Evolutionary conservation across 192 early-diverging fungal genomes (phyloP).

Genomic region (Paraglomus brasilianum): DNA sequence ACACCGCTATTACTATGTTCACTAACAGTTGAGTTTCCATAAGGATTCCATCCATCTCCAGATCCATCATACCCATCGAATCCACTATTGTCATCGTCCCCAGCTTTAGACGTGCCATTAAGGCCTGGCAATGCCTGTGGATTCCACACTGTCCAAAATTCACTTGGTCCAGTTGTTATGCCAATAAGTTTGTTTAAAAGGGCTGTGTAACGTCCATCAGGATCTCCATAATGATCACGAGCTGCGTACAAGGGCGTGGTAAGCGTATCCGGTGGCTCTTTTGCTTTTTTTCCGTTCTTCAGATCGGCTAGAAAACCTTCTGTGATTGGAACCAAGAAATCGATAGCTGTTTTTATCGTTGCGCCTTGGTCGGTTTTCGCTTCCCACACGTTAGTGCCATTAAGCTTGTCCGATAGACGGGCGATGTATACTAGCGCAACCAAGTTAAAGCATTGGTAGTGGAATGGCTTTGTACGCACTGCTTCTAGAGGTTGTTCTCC

Average conservation of each 20-base stretch:
- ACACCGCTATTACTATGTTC: too few relatives aligned
- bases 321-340: background rate
- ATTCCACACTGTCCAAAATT: conserved; percentile 2
- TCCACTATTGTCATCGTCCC: background rate
- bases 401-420: background rate
- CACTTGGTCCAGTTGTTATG: background rate
- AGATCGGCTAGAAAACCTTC: too few relatives aligned
- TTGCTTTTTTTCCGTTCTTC: background rate
- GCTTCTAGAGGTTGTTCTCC: conserved; percentile 41
- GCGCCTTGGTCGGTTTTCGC: background rate
- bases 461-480: conserved; percentile 35
- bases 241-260: background rate
- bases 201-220: background rate
- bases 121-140: background rate
- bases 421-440: conserved; percentile 26
- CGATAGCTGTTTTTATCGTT: conserved; percentile 12
- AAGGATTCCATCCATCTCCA: background rate
- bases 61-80: background rate
- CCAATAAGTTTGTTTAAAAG: background rate
- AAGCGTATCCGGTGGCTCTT: background rate
- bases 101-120: background rate
- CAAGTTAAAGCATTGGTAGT: conserved; percentile 41
- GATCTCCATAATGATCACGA: conserved; percentile 5
- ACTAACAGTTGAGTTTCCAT: background rate
- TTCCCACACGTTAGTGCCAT: background rate